Evolutionary conservation across 2,329 filamentous ascomycete species (phyloP), one percentile per base, ranked within the genome.

Genomic region (Fusarium sp.): DNA sequence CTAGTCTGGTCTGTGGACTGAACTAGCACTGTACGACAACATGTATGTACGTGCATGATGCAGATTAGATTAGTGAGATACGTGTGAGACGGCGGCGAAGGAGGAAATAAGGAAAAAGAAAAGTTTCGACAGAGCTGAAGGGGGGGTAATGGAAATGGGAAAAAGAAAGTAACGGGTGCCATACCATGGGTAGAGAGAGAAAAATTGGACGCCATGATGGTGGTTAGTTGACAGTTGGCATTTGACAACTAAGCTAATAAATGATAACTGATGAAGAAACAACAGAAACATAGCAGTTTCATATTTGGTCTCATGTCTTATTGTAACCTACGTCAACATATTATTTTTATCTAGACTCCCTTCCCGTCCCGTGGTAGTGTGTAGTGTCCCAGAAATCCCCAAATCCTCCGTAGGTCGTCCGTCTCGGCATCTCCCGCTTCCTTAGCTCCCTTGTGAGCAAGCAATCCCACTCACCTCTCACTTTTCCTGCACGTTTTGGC

Each of bases 41-140:
- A 50, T 61, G 41, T 65, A 43, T 68, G 69, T 73, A 66, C 64
- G 64, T 71, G 57, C 60, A 66, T 48, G 33, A 41, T 66, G 64
- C 64, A 62, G 58, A 61, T 66, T 62, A 61, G 57, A 45, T 64
- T 57, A 61, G 41, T 64, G 62, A 48, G 65, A 69, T 50, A 65
- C 31, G 64, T 69, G 64, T 62, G 59, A 69, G 65, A 73, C 54
- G 52, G 60, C 67, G 69, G 64, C 59, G 58, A 54, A 65, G 39
- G 68, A 60, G 48, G 58, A 72, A 62, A 59, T 59, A 61, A 59
- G 33, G 64, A 77, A 72, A 71, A 69, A 74, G 56, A 68, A 67
- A 70, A 18, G 56, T 60, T 50, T 48, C 56, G 43, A 45, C 59
- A 48, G 39, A 62, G 63, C 41, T 63, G 63, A 59, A 45, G n/a